Percentiles rank a stretch among this genome's conserved stretches.
Conservation (phyloP, 495 filamentous ascomycete species). For the Zalerion maritima region DNA sequence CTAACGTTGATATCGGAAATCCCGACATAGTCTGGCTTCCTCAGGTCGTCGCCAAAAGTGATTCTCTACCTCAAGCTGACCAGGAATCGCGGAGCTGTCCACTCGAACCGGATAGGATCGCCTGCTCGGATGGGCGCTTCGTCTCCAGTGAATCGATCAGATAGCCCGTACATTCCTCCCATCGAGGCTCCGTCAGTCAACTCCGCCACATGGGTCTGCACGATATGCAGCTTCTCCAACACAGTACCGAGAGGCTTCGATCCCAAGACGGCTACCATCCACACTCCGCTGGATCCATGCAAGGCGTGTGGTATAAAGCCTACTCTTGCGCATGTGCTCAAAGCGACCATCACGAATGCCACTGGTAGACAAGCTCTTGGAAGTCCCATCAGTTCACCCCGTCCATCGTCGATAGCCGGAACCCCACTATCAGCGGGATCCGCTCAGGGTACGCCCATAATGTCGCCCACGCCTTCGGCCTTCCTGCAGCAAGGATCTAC, state of each 20-base stretch:
- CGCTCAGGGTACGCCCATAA: slow-evolving; percentile 10
- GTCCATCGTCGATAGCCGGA: slow-evolving; percentile 5
- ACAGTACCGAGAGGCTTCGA: slow-evolving; percentile 88
- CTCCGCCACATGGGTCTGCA: slow-evolving; percentile 89
- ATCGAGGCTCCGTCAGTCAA: slow-evolving; percentile 33
- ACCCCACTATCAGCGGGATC: no score
- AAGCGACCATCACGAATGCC: slow-evolving; percentile 63
- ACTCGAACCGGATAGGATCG: slow-evolving; percentile 20
- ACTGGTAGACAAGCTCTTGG: slow-evolving; percentile 32
- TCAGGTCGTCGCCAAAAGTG: slow-evolving; percentile 91
- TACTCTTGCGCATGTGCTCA: slow-evolving; percentile 61
- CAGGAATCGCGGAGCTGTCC: slow-evolving; percentile 39
- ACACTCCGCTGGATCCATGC: slow-evolving; percentile 72
- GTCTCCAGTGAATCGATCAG: slow-evolving; percentile 33
- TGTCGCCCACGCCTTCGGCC: slow-evolving; percentile 9
- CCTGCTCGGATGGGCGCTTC: slow-evolving; percentile 29
- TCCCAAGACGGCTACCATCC: slow-evolving; percentile 53
- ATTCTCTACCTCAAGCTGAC: slow-evolving; percentile 72
- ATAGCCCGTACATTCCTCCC: slow-evolving; percentile 33
- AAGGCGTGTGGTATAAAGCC: slow-evolving; percentile 91
- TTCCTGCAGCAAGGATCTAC: slow-evolving; percentile 1
- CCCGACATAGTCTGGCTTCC: slow-evolving; percentile 59
- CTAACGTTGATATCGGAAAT: slow-evolving; percentile 8
- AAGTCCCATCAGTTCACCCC: slow-evolving; percentile 9
- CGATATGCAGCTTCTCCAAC: slow-evolving; percentile 96